Conservation (phyloP, 345 rosid genomes). For the Eutrema yunnanense region DNA sequence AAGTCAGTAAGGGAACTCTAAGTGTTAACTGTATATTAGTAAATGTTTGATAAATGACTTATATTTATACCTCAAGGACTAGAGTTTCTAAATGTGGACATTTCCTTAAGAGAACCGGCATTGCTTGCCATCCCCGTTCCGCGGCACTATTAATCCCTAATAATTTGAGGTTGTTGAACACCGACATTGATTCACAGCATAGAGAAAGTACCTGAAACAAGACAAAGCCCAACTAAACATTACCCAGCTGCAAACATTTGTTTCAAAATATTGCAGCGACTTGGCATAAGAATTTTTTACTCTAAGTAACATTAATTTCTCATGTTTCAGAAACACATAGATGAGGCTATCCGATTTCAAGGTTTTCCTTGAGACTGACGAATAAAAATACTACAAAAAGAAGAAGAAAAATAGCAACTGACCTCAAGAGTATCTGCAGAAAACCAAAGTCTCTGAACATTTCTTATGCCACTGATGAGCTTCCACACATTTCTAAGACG, state of each 20-base stretch:
- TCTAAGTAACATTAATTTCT: too few species aligned
- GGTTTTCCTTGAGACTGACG: not conserved
- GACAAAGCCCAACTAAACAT: not conserved
- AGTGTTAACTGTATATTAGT: too few species aligned
- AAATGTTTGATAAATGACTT: not conserved
- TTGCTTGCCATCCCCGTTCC: constrained; percentile 7
- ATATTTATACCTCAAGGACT: not conserved
- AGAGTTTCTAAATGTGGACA: not conserved
- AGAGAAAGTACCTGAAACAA: not conserved
- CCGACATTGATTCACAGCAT: not conserved
- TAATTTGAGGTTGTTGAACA: too few species aligned
- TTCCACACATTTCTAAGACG: not conserved
- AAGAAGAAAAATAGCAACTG: not conserved
- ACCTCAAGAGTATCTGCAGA: constrained; percentile 7
- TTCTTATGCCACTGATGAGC: not conserved
- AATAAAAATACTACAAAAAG: too few species aligned
- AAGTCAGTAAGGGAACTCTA: not conserved
- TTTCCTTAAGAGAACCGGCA: not conserved
- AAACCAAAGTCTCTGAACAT: not conserved
- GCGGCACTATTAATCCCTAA: not conserved
- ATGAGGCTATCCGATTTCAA: too few species aligned
- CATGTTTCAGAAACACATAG: too few species aligned
- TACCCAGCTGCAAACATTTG: not conserved
- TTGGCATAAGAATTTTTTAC: too few species aligned
- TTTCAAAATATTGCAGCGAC: too few species aligned